Base-by-base conservation (phyloP, 2,329 filamentous ascomycete species). In the Akanthomyces muscarius region DNA sequence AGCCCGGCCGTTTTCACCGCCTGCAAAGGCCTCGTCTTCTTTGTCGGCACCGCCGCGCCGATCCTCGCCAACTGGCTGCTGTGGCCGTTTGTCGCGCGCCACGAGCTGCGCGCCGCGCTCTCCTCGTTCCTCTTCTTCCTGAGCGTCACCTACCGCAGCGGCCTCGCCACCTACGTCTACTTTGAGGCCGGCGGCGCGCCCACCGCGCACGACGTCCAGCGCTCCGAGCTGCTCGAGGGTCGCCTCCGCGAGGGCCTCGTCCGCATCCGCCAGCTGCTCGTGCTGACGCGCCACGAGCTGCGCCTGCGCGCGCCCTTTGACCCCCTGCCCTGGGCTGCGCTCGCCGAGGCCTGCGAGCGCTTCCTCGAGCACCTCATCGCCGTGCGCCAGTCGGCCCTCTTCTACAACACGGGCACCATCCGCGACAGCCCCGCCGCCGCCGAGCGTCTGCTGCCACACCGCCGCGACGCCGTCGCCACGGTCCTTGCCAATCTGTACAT, bases 71-170 rank as follows among this genome's bases (percentile, higher is more conserved):
- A 86, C 66, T 86, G 83, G 83, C 68, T 84, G 14, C 72, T 87
- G 4, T 87, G 84, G 84, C 84, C 84, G 2, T 87, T 87, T 65
- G 78, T 86, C 5, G 84, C 84, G 13, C 77, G 84, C 14, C 83
- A 86, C 66, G 84, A 86, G 69, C 76, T 87, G 16, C 75, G 84
- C 25, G 82, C 80, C 63, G 83, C 82, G 0, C 70, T 85, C 2
- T 82, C 83, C 0, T 75, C 78, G 2, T 86, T 84, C 81, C 74
- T 86, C 66, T 81, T 85, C 55, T 84, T 85, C 67, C 78, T 81
- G 63, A 83, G 82, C 63, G 79, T 86, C 64, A 77, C 86, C 8
- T 87, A 86, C 68, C 75, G 84, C 69, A 78, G 74, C 63, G 77
- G 84, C 45, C 79, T 85, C 18, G 80, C 80, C 44, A 81, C 79